Evolutionary conservation across 805 yeast genomes (phyloP).

Genomic region (Candida xiaguanensis): DNA sequence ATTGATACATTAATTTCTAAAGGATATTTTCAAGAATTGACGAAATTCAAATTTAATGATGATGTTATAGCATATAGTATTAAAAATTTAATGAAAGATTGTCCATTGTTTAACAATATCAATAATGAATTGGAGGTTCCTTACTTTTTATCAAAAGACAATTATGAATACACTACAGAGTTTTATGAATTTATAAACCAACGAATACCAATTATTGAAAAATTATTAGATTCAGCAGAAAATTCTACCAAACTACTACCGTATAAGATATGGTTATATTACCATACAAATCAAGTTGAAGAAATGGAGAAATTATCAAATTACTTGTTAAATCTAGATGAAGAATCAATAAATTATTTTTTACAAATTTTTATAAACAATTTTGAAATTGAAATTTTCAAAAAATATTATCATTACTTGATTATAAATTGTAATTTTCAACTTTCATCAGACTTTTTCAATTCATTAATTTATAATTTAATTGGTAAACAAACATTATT

Average conservation of each 20-base stretch:
- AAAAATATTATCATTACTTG: conserved; percentile 21
- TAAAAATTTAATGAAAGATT: conserved; percentile 8
- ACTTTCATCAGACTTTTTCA: conserved; percentile 16
- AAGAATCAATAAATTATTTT: conserved; percentile 24
- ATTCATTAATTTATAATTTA: conserved; percentile 22
- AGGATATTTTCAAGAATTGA: neutral
- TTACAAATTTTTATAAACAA: conserved; percentile 27
- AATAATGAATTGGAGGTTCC: conserved; percentile 13
- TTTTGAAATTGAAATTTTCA: conserved; percentile 32
- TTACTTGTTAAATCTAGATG: conserved; percentile 11
- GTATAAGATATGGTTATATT: conserved; percentile 31
- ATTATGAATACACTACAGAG: conserved; percentile 8
- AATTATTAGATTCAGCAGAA: conserved; percentile 11
- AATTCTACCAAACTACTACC: conserved; percentile 15
- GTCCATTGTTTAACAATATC: conserved; percentile 8
- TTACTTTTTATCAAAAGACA: conserved; percentile 3
- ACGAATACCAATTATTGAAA: conserved; percentile 20
- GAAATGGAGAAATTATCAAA: conserved; percentile 8
- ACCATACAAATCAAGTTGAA: conserved; percentile 30
- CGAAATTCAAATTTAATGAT: neutral
- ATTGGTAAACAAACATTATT: conserved; percentile 26
- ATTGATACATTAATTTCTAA: neutral
- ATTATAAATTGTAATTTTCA: conserved; percentile 7
- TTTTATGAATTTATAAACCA: conserved; percentile 14
- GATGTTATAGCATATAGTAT: conserved; percentile 8